Percentiles rank a stretch among this genome's conserved stretches.
These are phyloP conservation scores for Trichophyton mentagrophytes DNA, from an alignment of 2,329 filamentous ascomycete species.

Conservation along the genomic window DNA sequence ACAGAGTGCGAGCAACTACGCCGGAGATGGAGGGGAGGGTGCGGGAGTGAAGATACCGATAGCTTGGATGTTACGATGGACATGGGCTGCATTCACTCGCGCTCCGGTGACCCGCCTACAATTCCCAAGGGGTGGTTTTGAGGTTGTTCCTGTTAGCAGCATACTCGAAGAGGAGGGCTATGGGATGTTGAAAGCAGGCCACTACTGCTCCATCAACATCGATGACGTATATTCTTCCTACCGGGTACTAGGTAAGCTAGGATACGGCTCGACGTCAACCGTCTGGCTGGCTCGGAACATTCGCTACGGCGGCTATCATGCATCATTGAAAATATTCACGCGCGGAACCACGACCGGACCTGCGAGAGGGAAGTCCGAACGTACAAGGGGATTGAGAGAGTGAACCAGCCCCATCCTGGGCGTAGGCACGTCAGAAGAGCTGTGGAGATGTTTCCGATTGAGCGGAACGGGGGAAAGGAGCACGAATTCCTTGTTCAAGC, in stretches of 20 bases:
- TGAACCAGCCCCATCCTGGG: conserved; percentile 19
- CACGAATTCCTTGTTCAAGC: conserved; percentile 22
- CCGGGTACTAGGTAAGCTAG: conserved; percentile 22
- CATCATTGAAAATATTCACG: conserved; percentile 19
- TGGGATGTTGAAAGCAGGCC: conserved; percentile 16
- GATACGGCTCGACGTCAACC: conserved; percentile 20
- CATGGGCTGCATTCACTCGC: neutral
- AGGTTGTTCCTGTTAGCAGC: conserved; percentile 12
- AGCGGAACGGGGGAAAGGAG: conserved; percentile 13
- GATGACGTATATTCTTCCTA: conserved; percentile 21
- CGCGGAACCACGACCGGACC: conserved; percentile 11
- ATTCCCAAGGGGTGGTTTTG: conserved; percentile 16
- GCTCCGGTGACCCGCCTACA: conserved; percentile 8
- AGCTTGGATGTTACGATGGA: neutral
- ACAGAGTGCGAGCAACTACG: too few species aligned
- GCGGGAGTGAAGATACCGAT: neutral
- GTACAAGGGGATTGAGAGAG: conserved; percentile 19
- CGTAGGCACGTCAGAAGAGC: conserved; percentile 20
- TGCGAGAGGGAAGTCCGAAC: conserved; percentile 19
- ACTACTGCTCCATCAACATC: conserved; percentile 23
- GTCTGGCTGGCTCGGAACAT: conserved; percentile 23
- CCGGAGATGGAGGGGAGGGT: too few species aligned
- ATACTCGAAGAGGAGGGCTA: conserved; percentile 20
- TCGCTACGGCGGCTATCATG: conserved; percentile 17
- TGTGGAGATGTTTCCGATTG: conserved; percentile 23